A percentile compares a stretch with the other conserved stretches of the same genome.
Evolutionary conservation across 2,329 filamentous ascomycete genomes (phyloP).

Genomic region (Didymella sp.): DNA sequence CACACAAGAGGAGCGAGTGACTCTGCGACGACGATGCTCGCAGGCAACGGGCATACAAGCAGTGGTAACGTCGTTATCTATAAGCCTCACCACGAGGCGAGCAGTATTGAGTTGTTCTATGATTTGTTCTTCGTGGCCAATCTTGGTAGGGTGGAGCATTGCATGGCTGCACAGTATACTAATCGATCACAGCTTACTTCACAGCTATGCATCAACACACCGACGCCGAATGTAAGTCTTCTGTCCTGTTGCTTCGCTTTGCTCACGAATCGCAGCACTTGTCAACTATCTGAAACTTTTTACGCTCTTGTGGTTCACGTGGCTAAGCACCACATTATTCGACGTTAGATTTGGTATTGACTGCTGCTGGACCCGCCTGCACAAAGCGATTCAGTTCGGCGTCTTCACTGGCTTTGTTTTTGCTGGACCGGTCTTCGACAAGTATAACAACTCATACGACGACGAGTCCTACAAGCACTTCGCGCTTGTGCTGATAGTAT

Average conservation of each 20-base stretch:
- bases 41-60: slow-evolving; percentile 27
- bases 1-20: slow-evolving; percentile 10
- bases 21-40: slow-evolving; percentile 22
- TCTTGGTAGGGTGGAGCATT: slow-evolving; percentile 45
- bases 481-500: slow-evolving; percentile 28
- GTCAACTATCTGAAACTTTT: slow-evolving; percentile 61
- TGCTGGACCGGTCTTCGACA: slow-evolving; percentile 55
- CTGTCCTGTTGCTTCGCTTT: background rate
- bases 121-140: slow-evolving; percentile 70
- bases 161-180: background rate
- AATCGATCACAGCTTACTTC: slow-evolving; percentile 59
- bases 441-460: slow-evolving; percentile 28
- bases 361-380: slow-evolving; percentile 67
- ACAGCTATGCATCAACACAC: slow-evolving; percentile 63
- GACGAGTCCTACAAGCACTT: slow-evolving; percentile 26
- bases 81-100: slow-evolving; percentile 54
- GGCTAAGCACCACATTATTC: slow-evolving; percentile 68
- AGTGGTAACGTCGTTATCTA: slow-evolving; percentile 35
- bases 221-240: slow-evolving; percentile 47
- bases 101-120: slow-evolving; percentile 64
- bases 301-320: slow-evolving; percentile 70
- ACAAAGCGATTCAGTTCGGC: slow-evolving; percentile 66
- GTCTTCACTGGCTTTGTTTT: slow-evolving; percentile 71
- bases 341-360: slow-evolving; percentile 71
- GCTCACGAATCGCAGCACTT: slow-evolving; percentile 30